Conservation (phyloP, 1,284 basidiomycete species). For the Athelia psychrophila region DNA sequence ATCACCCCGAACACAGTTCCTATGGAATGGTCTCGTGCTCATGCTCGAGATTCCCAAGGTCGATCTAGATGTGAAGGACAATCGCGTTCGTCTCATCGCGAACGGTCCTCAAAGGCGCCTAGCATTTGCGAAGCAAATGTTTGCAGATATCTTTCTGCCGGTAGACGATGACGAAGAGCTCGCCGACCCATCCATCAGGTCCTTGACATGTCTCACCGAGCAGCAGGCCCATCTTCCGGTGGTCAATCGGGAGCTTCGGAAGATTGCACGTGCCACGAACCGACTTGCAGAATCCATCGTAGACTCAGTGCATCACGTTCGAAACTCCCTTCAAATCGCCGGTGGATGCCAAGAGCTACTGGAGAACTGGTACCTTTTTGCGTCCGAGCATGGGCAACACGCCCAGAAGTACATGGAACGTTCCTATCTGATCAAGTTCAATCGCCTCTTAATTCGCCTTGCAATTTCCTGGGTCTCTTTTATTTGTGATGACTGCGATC, state of each 20-base stretch:
- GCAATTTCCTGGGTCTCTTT: constrained; percentile 98
- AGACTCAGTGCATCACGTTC: constrained; percentile 84
- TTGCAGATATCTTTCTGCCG: constrained; percentile 63
- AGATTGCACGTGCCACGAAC: constrained; percentile 87
- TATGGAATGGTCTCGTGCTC: constrained; percentile 93
- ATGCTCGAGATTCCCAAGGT: constrained; percentile 67
- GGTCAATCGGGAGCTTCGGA: constrained; percentile 89
- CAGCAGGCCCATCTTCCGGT: constrained; percentile 90
- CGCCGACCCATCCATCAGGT: constrained; percentile 37
- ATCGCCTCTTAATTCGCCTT: constrained; percentile 79
- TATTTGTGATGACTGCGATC: constrained; percentile 97
- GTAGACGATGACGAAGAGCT: constrained; percentile 60
- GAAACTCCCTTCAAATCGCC: constrained; percentile 60
- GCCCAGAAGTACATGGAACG: constrained; percentile 87
- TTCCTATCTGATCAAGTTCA: constrained; percentile 70
- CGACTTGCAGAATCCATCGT: constrained; percentile 93
- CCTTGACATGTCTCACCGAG: constrained; percentile 70
- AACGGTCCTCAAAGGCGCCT: constrained; percentile 85
- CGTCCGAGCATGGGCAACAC: constrained; percentile 92
- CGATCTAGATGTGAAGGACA: constrained; percentile 80
- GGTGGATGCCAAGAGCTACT: constrained; percentile 83
- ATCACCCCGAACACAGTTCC: constrained; percentile 84
- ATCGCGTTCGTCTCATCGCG: constrained; percentile 81
- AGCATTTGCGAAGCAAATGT: constrained; percentile 75
- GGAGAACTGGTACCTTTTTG: constrained; percentile 96